Conservation (phyloP, 805 yeast species). For the Jamesozyma lodderae region DNA sequence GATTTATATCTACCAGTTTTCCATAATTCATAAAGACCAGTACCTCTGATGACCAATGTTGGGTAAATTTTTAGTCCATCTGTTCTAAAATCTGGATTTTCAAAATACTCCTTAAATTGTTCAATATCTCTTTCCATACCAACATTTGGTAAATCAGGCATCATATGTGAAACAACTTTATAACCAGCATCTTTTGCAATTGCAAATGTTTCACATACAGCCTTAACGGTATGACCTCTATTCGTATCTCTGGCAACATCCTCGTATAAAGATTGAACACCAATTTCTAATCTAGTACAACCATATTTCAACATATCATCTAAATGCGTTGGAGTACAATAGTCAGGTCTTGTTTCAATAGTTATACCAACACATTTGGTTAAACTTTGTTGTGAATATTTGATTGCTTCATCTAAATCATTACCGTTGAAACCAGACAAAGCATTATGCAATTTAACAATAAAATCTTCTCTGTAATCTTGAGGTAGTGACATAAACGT, state of each 20-base stretch:
- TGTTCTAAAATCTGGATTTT: slow-evolving; percentile 92
- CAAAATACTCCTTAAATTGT: slow-evolving; percentile 93
- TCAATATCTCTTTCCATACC: slow-evolving; percentile 97
- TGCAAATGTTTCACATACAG: slow-evolving; percentile 93
- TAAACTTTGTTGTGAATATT: slow-evolving; percentile 83
- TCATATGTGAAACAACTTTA: slow-evolving; percentile 97
- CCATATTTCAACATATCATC: slow-evolving; percentile 95
- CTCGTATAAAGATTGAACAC: slow-evolving; percentile 94
- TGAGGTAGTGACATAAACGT: slow-evolving; percentile 93
- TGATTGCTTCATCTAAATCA: slow-evolving; percentile 82
- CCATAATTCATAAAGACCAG: slow-evolving; percentile 96
- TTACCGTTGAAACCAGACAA: slow-evolving; percentile 84
- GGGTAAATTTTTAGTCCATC: slow-evolving; percentile 95
- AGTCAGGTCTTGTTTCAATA: slow-evolving; percentile 96
- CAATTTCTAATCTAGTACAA: slow-evolving; percentile 92
- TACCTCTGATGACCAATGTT: slow-evolving; percentile 92
- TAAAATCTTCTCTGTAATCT: slow-evolving; percentile 83
- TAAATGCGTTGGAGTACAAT: slow-evolving; percentile 90
- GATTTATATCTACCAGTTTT: slow-evolving; percentile 90
- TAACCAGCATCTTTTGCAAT: slow-evolving; percentile 98
- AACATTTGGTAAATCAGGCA: slow-evolving; percentile 98
- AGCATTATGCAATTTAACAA: slow-evolving; percentile 87
- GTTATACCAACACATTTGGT: slow-evolving; percentile 98
- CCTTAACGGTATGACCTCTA: slow-evolving; percentile 93
- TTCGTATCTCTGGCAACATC: slow-evolving; percentile 98